A percentile compares a stretch with the other conserved stretches of the same genome.
These are phyloP conservation scores for Elasticomyces elasticus DNA, from an alignment of 495 filamentous ascomycete species.

Conservation along the genomic window DNA sequence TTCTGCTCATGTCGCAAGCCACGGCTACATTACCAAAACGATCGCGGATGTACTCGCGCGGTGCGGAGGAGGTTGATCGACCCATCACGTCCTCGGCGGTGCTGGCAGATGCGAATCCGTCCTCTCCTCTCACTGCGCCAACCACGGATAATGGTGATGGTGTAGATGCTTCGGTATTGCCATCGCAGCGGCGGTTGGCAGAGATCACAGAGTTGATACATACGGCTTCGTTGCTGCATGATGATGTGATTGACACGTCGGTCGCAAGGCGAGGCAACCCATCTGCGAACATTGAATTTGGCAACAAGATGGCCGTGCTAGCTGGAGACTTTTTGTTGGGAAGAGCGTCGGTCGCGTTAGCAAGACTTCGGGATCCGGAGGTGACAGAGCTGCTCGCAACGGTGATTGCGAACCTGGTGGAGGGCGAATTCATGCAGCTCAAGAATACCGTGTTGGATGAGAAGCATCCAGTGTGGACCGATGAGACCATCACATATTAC, in stretches of 20 bases:
- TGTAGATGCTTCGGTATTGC: constrained; percentile 65
- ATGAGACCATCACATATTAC: constrained; percentile 84
- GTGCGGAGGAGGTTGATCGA: constrained; percentile 48
- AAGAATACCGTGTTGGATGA: constrained; percentile 92
- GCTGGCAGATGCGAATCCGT: constrained; percentile 74
- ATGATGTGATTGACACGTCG: constrained; percentile 95
- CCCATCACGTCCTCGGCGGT: constrained; percentile 66
- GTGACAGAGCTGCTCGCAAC: constrained; percentile 90
- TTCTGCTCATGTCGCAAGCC: constrained; percentile 90
- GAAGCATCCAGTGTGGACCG: constrained; percentile 65
- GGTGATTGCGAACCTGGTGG: constrained; percentile 93
- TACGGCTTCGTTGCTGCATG: constrained; percentile 90
- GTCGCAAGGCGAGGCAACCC: constrained; percentile 68
- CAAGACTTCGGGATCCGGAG: constrained; percentile 80
- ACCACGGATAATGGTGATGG: constrained; percentile 28
- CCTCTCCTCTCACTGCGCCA: constrained; percentile 17
- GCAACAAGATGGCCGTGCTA: constrained; percentile 97
- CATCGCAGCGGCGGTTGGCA: constrained; percentile 82
- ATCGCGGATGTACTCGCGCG: constrained; percentile 25
- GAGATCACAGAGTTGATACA: constrained; percentile 97
- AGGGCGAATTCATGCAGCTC: constrained; percentile 98
- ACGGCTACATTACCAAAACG: constrained; percentile 69
- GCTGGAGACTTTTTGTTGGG: constrained; percentile 92
- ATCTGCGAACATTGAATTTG: constrained; percentile 85
- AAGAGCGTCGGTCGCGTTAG: constrained; percentile 84